Evolutionary conservation across 2,329 filamentous ascomycete species (phyloP).

Genomic region (Fusarium continuum): DNA sequence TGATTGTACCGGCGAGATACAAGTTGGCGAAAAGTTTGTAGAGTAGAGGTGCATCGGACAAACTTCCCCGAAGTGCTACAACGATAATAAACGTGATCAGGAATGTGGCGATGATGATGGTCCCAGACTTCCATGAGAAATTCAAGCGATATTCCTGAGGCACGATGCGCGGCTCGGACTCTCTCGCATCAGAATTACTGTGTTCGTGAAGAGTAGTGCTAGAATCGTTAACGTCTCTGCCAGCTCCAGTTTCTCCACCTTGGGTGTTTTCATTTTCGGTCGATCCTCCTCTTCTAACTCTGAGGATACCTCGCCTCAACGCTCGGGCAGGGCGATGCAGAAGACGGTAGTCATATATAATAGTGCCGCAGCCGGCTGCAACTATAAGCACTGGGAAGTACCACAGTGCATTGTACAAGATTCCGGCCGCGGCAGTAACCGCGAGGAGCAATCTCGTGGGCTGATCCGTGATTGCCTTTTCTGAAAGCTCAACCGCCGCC

Average conservation of each 20-base stretch:
- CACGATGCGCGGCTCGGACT: slow-evolving; percentile 39
- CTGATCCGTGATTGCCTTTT: slow-evolving; percentile 73
- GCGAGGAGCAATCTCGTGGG: slow-evolving; percentile 72
- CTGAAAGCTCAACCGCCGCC: slow-evolving; percentile 72
- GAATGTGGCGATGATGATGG: slow-evolving; percentile 57
- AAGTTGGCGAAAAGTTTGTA: slow-evolving; percentile 76
- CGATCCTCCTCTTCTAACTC: rapidly evolving
- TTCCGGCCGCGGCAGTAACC: slow-evolving; percentile 67
- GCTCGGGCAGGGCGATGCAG: slow-evolving; percentile 48
- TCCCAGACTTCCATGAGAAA: slow-evolving; percentile 57
- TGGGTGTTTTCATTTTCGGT: rapidly evolving
- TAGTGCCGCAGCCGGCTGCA: not conserved
- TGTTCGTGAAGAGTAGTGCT: not conserved
- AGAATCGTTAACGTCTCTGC: rapidly evolving
- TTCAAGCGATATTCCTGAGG: slow-evolving; percentile 48
- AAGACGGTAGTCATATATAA: slow-evolving; percentile 42
- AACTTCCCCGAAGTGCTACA: slow-evolving; percentile 60
- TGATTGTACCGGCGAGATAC: slow-evolving; percentile 76
- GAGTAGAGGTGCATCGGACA: slow-evolving; percentile 53
- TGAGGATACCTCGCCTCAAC: rapidly evolving
- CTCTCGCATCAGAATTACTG: rapidly evolving
- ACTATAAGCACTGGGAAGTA: slow-evolving; percentile 70
- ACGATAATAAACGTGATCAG: slow-evolving; percentile 65
- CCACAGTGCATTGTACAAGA: slow-evolving; percentile 78
- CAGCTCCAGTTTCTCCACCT: not conserved